phyloP scores from a whole-genome alignment of 73 alveolate species.

The Effrenium voratum region DNA sequence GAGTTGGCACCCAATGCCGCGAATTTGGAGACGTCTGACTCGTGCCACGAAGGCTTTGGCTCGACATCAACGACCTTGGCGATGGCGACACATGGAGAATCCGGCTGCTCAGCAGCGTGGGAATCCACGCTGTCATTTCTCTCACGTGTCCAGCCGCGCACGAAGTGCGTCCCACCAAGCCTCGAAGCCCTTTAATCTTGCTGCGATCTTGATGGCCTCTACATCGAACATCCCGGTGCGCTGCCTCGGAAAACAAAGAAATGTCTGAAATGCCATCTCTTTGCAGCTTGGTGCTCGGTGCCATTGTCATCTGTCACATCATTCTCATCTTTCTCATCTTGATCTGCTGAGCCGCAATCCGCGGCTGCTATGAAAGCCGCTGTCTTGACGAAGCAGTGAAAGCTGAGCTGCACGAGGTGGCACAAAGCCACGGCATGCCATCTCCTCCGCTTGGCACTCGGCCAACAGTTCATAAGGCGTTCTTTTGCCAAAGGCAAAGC shows the following conservation, averaged over 20 bases:
- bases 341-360: background rate
- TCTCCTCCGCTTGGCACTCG: background rate
- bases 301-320: background rate
- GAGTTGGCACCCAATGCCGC: background rate
- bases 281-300: background rate
- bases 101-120: background rate
- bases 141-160: background rate
- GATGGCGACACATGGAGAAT: too few species aligned
- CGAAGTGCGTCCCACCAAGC: background rate
- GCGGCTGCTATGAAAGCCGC: background rate
- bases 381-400: slow-evolving; percentile 24
- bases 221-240: slow-evolving; percentile 67
- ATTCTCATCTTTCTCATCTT: too few species aligned
- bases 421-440: slow-evolving; percentile 43
- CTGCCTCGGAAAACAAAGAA: slow-evolving; percentile 29
- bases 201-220: slow-evolving; percentile 40
- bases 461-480: background rate
- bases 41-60: slow-evolving; percentile 45
- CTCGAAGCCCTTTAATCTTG: slow-evolving; percentile 43
- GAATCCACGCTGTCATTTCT: too few species aligned
- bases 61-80: slow-evolving; percentile 36
- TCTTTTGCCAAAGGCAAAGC: too few species aligned
- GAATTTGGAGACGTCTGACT: background rate
- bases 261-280: background rate
- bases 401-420: slow-evolving; percentile 16